These are phyloP conservation scores for Citeromyces matritensis DNA, from an alignment of 805 yeast species.

Conservation along the genomic window DNA sequence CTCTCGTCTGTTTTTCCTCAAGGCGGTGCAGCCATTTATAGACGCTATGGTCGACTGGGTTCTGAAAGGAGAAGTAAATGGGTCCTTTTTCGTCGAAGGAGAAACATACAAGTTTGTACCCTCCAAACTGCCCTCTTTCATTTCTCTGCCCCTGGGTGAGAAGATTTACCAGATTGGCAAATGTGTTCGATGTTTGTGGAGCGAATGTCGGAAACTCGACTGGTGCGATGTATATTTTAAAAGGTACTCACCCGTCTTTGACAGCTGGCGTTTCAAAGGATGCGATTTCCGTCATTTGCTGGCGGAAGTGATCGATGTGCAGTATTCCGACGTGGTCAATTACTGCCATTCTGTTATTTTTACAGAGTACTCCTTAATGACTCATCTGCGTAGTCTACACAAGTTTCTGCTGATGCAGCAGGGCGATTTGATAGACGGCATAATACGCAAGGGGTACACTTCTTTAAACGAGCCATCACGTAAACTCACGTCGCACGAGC, in stretches of 20 bases:
- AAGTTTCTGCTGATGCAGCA: constrained; percentile 54
- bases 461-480: constrained; percentile 46
- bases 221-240: constrained; percentile 35
- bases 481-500: constrained; percentile 46
- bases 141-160: constrained; percentile 20
- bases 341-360: constrained; percentile 34
- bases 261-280: not conserved
- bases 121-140: constrained; percentile 27
- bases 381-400: constrained; percentile 48
- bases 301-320: constrained; percentile 15
- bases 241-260: constrained; percentile 1
- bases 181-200: constrained; percentile 45
- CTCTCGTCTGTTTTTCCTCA: constrained; percentile 25
- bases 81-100: constrained; percentile 39
- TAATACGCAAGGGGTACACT: constrained; percentile 38
- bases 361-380: constrained; percentile 28
- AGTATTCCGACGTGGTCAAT: constrained; percentile 36
- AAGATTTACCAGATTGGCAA: constrained; percentile 59
- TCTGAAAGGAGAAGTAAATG: constrained; percentile 33
- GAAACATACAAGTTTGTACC: constrained; percentile 4
- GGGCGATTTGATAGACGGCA: constrained; percentile 68
- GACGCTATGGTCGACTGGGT: constrained; percentile 55
- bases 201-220: constrained; percentile 48
- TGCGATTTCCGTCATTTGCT: not conserved
- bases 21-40: constrained; percentile 42